Evolutionary conservation across 2,329 filamentous ascomycete genomes (phyloP).

Genomic region (Pseudogymnoascus pannorum): DNA sequence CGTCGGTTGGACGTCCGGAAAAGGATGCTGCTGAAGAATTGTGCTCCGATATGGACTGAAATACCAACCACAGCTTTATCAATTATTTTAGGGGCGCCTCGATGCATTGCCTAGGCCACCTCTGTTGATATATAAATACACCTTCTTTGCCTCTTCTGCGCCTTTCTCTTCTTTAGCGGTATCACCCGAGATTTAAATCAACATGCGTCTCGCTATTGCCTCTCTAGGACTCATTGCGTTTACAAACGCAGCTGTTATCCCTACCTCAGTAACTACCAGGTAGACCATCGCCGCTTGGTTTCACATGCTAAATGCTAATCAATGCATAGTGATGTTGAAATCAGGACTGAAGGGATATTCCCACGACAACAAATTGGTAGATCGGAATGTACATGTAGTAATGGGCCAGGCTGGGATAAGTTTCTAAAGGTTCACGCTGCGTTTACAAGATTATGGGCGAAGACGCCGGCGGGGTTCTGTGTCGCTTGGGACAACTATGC

Average conservation of each 20-base stretch:
- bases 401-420: background rate
- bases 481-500: background rate
- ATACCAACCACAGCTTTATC: background rate
- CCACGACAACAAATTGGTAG: too few relatives aligned
- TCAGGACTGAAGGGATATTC: background rate
- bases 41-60: too few relatives aligned
- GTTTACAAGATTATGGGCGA: background rate
- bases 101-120: background rate
- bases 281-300: background rate
- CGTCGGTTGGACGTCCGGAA: background rate
- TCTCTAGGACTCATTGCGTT: background rate
- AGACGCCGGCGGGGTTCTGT: background rate
- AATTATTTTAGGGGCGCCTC: background rate
- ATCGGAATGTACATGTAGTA: too few relatives aligned
- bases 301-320: background rate
- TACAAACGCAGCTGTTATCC: background rate
- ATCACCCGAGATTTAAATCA: background rate
- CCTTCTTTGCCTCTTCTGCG: background rate
- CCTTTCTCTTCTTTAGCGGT: background rate
- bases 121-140: background rate
- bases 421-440: background rate
- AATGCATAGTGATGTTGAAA: background rate
- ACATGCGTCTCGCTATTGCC: background rate
- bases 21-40: background rate
- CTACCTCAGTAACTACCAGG: background rate